Base-by-base conservation (phyloP, 176 grass and related monocot genomes). In the Oryza rufipogon region DNA sequence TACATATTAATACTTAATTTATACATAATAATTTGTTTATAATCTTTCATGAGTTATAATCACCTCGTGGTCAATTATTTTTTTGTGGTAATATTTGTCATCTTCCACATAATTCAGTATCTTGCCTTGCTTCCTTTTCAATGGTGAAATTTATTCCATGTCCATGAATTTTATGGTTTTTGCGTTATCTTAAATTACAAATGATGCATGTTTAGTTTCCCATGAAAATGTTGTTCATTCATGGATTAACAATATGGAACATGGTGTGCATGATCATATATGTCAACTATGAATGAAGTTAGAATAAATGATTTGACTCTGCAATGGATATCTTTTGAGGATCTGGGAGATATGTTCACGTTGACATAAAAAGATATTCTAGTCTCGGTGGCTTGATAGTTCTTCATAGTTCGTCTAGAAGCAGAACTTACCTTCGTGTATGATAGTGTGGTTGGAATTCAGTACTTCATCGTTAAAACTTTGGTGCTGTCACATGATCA, bases 401-500 rank as follows among this genome's bases (percentile, higher is more conserved):
- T 76, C 22, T 56, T 73, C 4, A 12, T 26, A 72, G 65, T 38
- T 63, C 38, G 47, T 82, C 4, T 61, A 34, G 30, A 23, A 38
- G 1, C 54, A 68, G 3, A 46, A 25, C 28, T 72, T 78, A 11
- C 1, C 45, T 64, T 64, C 16, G 56, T 66, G 11, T 74, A 74
- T 65, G 46, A 64, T 34, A 65, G 17, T 7, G 23, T 19, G 13
- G 7, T 67, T 45, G 47, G 5, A 67, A 23, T 75, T 78, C 1
- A 20, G 45, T 58, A 58, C 54, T n/a, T 58, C 54, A 19, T 15
- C 5, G 0, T 20, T 58, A 8, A 58, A 56, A 41, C 54, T 4
- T 73, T 74, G n/a, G 7, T 78, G 41, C n/a, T 82, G 33, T 65
- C 10, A 48, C 51, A 26, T 51, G 66, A 66, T 82, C 68, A 47